phyloP scores from a whole-genome alignment of 208 protist genomes.

The Trypanosoma platydactyli region DNA sequence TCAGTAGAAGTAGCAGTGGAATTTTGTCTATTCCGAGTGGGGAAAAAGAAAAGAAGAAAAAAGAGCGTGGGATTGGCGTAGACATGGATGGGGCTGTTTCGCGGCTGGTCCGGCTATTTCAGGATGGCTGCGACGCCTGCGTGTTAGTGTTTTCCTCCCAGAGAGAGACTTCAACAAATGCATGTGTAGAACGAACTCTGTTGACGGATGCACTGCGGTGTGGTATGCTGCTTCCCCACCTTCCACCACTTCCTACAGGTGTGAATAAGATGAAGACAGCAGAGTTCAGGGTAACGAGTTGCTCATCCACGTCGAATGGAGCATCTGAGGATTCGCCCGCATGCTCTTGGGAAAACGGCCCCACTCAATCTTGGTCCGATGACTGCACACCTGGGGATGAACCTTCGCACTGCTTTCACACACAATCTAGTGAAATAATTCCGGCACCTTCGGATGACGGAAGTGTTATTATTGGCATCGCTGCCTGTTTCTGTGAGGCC shows the following conservation, averaged over 20 bases:
- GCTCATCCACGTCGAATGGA: too few species aligned
- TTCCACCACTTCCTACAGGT: too few species aligned
- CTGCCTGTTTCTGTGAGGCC: conserved; percentile 9
- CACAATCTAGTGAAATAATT: background rate
- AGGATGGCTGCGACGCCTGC: background rate
- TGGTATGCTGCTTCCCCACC: background rate
- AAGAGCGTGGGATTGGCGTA: background rate
- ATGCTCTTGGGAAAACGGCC: too few species aligned
- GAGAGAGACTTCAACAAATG: background rate
- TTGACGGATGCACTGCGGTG: background rate
- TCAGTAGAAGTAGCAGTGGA: background rate
- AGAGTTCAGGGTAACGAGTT: too few species aligned
- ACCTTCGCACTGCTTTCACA: too few species aligned
- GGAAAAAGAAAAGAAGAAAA: background rate
- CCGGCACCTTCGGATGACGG: background rate
- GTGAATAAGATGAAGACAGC: too few species aligned
- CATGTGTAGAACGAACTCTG: background rate
- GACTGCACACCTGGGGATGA: too few species aligned
- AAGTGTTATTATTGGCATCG: background rate
- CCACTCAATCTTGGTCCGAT: too few species aligned
- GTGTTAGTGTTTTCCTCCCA: background rate
- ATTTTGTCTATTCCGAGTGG: too few species aligned
- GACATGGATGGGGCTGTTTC: background rate
- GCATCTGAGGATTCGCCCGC: too few species aligned
- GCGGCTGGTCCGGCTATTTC: background rate